Conservation (phyloP, 768 basidiomycete species). For the Amanita phalloides region DNA sequence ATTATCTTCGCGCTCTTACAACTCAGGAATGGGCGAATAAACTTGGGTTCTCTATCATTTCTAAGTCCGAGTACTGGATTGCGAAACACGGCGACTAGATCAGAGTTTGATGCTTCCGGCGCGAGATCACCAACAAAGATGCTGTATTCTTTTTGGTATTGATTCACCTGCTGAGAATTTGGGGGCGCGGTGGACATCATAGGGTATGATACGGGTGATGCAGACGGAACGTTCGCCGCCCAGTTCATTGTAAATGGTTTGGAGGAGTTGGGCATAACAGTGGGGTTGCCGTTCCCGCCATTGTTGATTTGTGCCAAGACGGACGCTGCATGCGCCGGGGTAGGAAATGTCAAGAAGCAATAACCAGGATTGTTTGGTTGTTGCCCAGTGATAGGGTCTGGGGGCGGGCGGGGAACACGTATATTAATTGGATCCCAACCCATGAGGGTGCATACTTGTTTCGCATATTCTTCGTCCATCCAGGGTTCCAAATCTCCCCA, state of each 20-base stretch:
- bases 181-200: conserved; percentile 11
- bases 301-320: conserved; percentile 60
- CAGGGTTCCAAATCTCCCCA: conserved; percentile 88
- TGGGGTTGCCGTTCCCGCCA: conserved; percentile 25
- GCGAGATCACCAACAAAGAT: conserved; percentile 94
- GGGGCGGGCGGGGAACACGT: conserved; percentile 56
- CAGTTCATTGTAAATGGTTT: conserved; percentile 78
- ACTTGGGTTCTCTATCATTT: conserved; percentile 80
- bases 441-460: conserved; percentile 79
- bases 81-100: conserved; percentile 87
- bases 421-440: conserved; percentile 74
- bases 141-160: conserved; percentile 79
- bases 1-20: conserved; percentile 96
- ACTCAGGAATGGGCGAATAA: conserved; percentile 80
- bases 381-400: conserved; percentile 46
- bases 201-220: conserved; percentile 22
- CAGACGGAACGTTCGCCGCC: conserved; percentile 36
- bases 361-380: conserved; percentile 80
- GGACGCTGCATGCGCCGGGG: conserved; percentile 54
- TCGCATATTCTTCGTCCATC: conserved; percentile 96
- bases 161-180: conserved; percentile 27
- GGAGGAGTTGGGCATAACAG: conserved; percentile 80
- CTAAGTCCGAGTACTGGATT: conserved; percentile 81
- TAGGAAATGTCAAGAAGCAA: conserved; percentile 80
- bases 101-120: conserved; percentile 89